Base-by-base conservation (phyloP, 2,329 filamentous ascomycete species). In the Epichloe coenophiala region DNA sequence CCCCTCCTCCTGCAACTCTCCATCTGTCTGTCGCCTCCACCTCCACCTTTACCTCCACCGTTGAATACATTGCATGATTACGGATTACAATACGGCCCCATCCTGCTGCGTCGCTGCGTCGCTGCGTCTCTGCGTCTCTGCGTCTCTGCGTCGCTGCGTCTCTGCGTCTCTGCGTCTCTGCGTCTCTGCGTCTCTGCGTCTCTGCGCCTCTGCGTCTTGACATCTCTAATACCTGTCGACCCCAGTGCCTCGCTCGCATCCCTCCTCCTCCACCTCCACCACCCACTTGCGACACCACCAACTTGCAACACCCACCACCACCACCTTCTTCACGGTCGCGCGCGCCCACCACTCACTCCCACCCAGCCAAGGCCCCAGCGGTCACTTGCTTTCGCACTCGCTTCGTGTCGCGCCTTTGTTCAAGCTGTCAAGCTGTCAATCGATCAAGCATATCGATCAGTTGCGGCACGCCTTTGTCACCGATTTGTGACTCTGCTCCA, bases 201-300 rank as follows among this genome's bases (percentile, higher is more conserved):
- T 17, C 17, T 17, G 17, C 17, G 17, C 17, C 17, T 17, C 17
- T 17, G 17, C 17, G 17, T 17, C 17, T 17, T 17, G 36, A 45
- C 47, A 39, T 36, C 47, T 49, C 47, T 49, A 49, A 43, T 49
- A 49, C 12, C 48, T 38, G 48, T 37, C 48, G 48, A 45, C 48
- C 33, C 41, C 48, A 45, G 44, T 48, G 54, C 55, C 54, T 55
- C 43, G 41, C 47, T 53, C 45, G 52, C 54, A 49, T 53, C 55
- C 46, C 52, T 49, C 51, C 55, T 52, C 52, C 55, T 51, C 51
- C 56, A 51, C 53, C 50, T 53, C 13, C 36, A 27, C 53, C 56
- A 56, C 53, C 54, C 54, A 58, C 43, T 53, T 44, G 47, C 51
- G 52, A 45, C 50, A 55, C 49, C 50, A 53, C 13, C 36, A 17